phyloP scores from a whole-genome alignment of 139 green algal species.

The Limnomonas spitsbergensis region DNA sequence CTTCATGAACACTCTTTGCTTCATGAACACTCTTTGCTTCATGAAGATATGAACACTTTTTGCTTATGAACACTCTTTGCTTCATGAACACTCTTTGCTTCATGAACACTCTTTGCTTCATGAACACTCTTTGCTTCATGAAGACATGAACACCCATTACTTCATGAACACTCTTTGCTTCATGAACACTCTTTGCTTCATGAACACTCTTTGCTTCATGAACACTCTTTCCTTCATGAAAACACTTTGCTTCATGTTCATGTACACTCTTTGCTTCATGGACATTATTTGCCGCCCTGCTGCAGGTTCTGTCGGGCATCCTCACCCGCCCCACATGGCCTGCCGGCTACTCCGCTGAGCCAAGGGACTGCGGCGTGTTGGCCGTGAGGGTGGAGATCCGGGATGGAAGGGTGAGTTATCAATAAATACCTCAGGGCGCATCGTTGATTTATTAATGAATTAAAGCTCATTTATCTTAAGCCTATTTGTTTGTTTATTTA shows the following conservation, averaged over 20 bases:
- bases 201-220: background rate
- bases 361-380: slow-evolving; percentile 2
- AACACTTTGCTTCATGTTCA: background rate
- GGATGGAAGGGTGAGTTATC: background rate
- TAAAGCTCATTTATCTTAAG: no score
- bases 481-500: no score
- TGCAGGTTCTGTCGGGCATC: background rate
- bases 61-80: no score
- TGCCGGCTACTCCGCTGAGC: background rate
- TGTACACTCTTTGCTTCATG: background rate
- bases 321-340: background rate
- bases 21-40: no score
- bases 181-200: background rate
- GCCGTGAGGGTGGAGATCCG: slow-evolving; percentile 6
- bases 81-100: no score
- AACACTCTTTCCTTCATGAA: background rate
- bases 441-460: no score
- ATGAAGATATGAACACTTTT: no score
- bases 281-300: background rate
- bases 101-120: no score
- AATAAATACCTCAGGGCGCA: background rate
- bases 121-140: no score
- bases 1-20: no score
- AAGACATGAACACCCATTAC: no score
- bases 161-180: no score